phyloP scores from a whole-genome alignment of 345 rosid genomes.

The Brassica nigra region DNA sequence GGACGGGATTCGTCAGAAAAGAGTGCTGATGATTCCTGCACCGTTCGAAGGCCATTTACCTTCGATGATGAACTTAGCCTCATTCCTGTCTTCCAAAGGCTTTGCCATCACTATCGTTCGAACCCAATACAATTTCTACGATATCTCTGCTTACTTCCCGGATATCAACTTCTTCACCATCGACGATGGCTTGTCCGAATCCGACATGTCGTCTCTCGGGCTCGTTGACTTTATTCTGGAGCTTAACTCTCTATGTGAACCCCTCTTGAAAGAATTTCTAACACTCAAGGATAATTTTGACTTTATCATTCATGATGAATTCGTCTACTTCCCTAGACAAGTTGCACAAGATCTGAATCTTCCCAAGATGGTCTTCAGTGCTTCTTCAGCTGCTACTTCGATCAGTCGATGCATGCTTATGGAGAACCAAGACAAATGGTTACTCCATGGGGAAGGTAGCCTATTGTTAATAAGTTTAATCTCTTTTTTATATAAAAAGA shows the following conservation, averaged over 20 bases:
- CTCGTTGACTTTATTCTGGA: slow-evolving; percentile 14
- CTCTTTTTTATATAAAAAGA: not conserved
- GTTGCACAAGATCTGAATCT: slow-evolving; percentile 48
- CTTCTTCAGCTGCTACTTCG: slow-evolving; percentile 39
- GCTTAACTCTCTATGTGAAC: slow-evolving; percentile 46
- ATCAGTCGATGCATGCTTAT: slow-evolving; percentile 29
- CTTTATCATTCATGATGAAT: slow-evolving; percentile 55
- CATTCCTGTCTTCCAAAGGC: slow-evolving; percentile 53
- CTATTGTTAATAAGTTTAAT: not conserved
- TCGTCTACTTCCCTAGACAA: slow-evolving; percentile 44
- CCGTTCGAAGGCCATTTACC: slow-evolving; percentile 68
- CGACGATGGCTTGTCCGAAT: slow-evolving; percentile 42
- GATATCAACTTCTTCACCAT: slow-evolving; percentile 41
- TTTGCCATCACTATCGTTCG: slow-evolving; percentile 56
- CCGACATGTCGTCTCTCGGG: slow-evolving; percentile 23
- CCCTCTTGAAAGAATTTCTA: slow-evolving; percentile 40
- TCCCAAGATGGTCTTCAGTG: slow-evolving; percentile 47
- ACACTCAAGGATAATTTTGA: slow-evolving; percentile 18
- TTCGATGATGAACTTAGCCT: slow-evolving; percentile 65
- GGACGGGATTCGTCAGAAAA: slow-evolving; percentile 4
- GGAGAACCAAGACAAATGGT: slow-evolving; percentile 24
- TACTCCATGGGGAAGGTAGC: slow-evolving; percentile 42
- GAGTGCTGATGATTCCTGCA: slow-evolving; percentile 50
- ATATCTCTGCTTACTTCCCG: slow-evolving; percentile 43
- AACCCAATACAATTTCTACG: slow-evolving; percentile 45